Percentiles rank a stretch among this genome's conserved stretches.
These are phyloP conservation scores for Phytophthora brassicae DNA, from an alignment of 352 stramenopile genomes.

Conservation along the genomic window DNA sequence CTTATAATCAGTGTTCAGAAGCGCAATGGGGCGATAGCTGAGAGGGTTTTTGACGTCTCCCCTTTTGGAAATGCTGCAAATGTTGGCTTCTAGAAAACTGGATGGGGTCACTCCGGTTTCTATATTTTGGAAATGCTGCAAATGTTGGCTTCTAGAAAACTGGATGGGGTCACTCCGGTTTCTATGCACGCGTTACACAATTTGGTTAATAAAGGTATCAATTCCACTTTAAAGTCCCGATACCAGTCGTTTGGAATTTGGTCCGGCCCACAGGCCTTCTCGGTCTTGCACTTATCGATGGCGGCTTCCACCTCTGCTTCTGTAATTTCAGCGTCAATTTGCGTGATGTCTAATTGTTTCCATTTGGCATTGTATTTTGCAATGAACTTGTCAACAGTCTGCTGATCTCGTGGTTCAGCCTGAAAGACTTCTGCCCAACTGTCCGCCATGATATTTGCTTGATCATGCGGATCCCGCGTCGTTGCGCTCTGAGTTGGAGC, in stretches of 20 bases:
- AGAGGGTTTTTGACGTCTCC: not conserved
- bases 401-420: too few species aligned
- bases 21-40: not conserved
- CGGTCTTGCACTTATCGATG: not conserved
- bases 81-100: too few species aligned
- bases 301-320: not conserved
- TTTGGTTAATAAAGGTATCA: not conserved
- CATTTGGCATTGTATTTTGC: not conserved
- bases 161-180: not conserved
- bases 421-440: not conserved
- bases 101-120: too few species aligned
- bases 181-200: not conserved
- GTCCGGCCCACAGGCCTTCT: not conserved
- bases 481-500: not conserved
- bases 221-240: not conserved
- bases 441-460: not conserved
- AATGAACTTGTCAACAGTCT: not conserved
- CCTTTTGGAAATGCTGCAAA: too few species aligned
- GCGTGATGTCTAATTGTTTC: not conserved
- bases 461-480: not conserved
- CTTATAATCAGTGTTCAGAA: conserved; percentile 10
- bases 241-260: not conserved
- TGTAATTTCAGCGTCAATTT: not conserved
- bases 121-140: not conserved
- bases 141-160: not conserved